Conservation (phyloP, 768 basidiomycete genomes). For the Rhizopogon salebrosus region DNA sequence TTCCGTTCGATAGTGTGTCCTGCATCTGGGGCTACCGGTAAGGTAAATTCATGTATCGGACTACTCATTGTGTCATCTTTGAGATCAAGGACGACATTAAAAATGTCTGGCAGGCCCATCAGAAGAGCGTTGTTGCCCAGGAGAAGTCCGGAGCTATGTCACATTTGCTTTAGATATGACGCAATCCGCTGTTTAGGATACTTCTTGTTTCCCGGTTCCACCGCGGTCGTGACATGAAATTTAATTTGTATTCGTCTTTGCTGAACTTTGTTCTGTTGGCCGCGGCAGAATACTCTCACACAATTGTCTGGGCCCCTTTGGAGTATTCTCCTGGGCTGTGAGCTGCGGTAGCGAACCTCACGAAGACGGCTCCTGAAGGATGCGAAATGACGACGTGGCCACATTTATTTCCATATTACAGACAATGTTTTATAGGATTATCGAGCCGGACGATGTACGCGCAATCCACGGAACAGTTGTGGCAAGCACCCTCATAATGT, state of each 20-base stretch:
- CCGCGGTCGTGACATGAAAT: conserved; percentile 43
- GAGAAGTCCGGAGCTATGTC: neutral
- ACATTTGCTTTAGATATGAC: conserved; percentile 55
- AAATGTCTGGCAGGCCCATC: conserved; percentile 67
- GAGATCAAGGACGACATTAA: conserved; percentile 48
- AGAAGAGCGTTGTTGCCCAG: conserved; percentile 37
- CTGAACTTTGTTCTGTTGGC: neutral
- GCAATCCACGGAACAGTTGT: conserved; percentile 78
- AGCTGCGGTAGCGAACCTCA: conserved; percentile 78
- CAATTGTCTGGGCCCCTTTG: conserved; percentile 79
- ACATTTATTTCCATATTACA: conserved; percentile 94
- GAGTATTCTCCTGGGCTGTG: conserved; percentile 65
- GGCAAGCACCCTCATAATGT: conserved; percentile 89
- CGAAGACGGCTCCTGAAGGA: conserved; percentile 78
- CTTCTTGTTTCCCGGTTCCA: conserved; percentile 91
- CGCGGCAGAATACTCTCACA: conserved; percentile 81
- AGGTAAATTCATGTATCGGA: conserved; percentile 31
- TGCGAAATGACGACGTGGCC: conserved; percentile 84
- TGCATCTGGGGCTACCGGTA: conserved; percentile 85
- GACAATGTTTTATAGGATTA: conserved; percentile 70
- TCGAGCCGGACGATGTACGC: conserved; percentile 65
- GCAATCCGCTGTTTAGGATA: conserved; percentile 84
- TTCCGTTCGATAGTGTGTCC: conserved; percentile 60
- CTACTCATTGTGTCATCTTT: conserved; percentile 6
- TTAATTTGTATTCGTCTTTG: neutral